These are phyloP conservation scores for Obba rivulosa DNA, from an alignment of 768 basidiomycete species.

Conservation along the genomic window DNA sequence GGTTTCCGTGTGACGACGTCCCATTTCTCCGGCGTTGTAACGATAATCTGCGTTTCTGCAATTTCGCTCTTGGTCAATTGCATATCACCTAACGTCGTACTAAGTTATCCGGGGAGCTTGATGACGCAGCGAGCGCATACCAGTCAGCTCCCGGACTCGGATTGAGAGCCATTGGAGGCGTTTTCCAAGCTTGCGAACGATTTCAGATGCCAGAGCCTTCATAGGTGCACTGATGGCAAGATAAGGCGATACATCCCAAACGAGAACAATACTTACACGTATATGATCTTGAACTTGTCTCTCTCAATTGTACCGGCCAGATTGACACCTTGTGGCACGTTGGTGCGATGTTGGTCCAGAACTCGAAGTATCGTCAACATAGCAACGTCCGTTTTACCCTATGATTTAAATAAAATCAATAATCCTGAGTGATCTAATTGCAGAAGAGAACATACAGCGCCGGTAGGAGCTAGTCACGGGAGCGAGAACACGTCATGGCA, in stretches of 20 bases:
- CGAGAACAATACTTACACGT: constrained; percentile 57
- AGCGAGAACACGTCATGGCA: background rate
- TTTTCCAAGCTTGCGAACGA: constrained; percentile 88
- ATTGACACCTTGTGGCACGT: constrained; percentile 22
- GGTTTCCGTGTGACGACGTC: constrained; percentile 98
- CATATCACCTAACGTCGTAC: constrained; percentile 67
- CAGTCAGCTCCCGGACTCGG: constrained; percentile 86
- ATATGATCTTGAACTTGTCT: constrained; percentile 91
- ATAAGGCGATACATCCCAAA: background rate
- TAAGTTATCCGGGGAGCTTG: background rate
- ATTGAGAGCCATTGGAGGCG: constrained; percentile 85
- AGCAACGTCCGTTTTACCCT: constrained; percentile 99
- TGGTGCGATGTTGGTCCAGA: constrained; percentile 59
- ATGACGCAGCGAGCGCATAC: constrained; percentile 30
- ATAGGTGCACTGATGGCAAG: constrained; percentile 72
- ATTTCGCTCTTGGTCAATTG: constrained; percentile 93
- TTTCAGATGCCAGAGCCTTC: constrained; percentile 96
- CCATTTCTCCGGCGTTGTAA: constrained; percentile 99
- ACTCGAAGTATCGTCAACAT: constrained; percentile 91
- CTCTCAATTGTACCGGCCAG: constrained; percentile 51
- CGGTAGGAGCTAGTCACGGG: constrained; percentile 74
- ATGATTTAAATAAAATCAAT: background rate
- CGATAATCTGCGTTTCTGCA: constrained; percentile 92
- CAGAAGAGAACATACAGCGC: constrained; percentile 62
- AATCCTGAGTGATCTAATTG: background rate